A percentile compares a stretch with the other conserved stretches of the same genome.
Conservation (phyloP, 305 asterid genomes). For the Fraxinus greggii region DNA sequence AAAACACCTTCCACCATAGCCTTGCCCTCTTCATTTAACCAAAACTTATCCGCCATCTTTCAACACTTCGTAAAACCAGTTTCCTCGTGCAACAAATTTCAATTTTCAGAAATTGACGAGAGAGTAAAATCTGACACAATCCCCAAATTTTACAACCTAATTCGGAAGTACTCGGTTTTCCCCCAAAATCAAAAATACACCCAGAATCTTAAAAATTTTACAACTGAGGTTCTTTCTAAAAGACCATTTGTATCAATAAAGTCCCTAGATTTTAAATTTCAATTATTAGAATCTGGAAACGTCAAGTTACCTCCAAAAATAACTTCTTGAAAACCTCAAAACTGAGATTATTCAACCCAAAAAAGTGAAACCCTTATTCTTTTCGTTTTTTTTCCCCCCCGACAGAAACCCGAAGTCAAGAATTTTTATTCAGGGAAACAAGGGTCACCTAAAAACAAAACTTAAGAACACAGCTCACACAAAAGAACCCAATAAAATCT, state of each 20-base stretch:
- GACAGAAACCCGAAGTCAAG: neutral
- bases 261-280: neutral
- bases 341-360: neutral
- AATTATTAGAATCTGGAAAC: neutral
- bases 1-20: slow-evolving; percentile 59
- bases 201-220: neutral
- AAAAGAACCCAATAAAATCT: neutral
- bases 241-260: neutral
- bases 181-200: neutral
- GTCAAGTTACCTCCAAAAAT: neutral
- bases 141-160: neutral
- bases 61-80: slow-evolving; percentile 19
- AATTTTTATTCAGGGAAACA: neutral
- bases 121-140: slow-evolving; percentile 1
- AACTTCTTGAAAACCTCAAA: neutral
- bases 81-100: neutral
- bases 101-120: neutral
- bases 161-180: neutral
- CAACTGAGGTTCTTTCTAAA: neutral
- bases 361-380: neutral
- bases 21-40: slow-evolving; percentile 63
- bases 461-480: neutral
- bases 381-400: neutral
- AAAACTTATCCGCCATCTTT: slow-evolving; percentile 58
- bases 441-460: neutral